Evolutionary conservation across 1,284 basidiomycete genomes (phyloP), one percentile per base, ranked within the genome.

Genomic region (Pseudozyma hubeiensis): DNA sequence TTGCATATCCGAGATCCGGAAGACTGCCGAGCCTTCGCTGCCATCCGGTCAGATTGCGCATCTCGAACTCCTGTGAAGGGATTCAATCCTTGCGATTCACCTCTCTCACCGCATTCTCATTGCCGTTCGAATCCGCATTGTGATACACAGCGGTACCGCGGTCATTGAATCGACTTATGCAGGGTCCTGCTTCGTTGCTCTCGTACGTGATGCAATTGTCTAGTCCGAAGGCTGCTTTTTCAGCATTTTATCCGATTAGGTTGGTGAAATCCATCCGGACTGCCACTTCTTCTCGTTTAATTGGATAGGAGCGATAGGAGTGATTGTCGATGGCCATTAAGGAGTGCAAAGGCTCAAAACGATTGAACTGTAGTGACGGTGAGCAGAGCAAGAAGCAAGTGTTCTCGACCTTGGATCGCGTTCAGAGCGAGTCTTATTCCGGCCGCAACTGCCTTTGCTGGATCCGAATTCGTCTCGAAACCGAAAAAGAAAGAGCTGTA

Each of bases 1-100:
- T 33, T 64, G 62, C 54, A 64, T 64, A 58, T 55, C 62, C 62
- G 62, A 64, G 48, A 53, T 47, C 62, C 55, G 62, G 45, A 17
- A n/a, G 31, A 43, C n/a, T 19, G 7, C 24, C 8, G 40, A 44
- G 7, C 17, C 19, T 9, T 44, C 43, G n/a, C 40, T 10, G 7
- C 40, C 11, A 13, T n/a, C 16, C 7, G 4, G 24, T 4, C 24
- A 24, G 24, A 24, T 24, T 24, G 24, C 24, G 24, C 24, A 24
- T 24, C 24, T 24, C 24, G 24, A 24, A 24, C 24, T 24, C 24
- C 24, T 24, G 24, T 24, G 24, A 24, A 24, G 24, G 24, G 4
- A 24, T 24, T 4, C 24, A 24, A 24, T 24, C 24, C 24, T 24
- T 24, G 24, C 24, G 24, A 24, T 24, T 24, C 24, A 24, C 24